A percentile compares a stretch with the other conserved stretches of the same genome.
phyloP scores from a whole-genome alignment of 805 yeast species.

The Ogataea minuta region DNA sequence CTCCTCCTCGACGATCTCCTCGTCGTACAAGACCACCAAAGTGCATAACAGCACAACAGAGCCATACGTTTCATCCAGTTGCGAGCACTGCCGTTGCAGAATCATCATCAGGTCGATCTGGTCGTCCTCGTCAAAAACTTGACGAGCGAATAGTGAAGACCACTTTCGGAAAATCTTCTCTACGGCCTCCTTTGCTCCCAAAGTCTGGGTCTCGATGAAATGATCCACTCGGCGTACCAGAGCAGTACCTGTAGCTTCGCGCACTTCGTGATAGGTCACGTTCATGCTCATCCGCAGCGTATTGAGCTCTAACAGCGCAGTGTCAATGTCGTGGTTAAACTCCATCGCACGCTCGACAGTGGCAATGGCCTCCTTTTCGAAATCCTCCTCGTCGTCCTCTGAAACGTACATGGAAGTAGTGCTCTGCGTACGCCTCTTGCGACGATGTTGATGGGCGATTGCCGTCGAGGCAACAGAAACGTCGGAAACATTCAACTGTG shows the following conservation, averaged over 20 bases:
- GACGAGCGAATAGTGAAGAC: conserved; percentile 79
- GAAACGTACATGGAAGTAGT: conserved; percentile 38
- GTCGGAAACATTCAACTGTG: conserved; percentile 47
- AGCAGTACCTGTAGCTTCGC: conserved; percentile 76
- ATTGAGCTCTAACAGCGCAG: conserved; percentile 88
- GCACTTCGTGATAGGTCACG: conserved; percentile 89
- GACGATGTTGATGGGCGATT: conserved; percentile 31
- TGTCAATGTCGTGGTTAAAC: conserved; percentile 88
- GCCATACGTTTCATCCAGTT: conserved; percentile 45
- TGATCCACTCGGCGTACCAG: conserved; percentile 67
- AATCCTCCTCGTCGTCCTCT: conserved; percentile 57
- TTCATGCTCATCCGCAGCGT: conserved; percentile 97
- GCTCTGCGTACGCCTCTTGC: conserved; percentile 39
- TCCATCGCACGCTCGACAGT: conserved; percentile 90
- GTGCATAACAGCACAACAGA: conserved; percentile 51
- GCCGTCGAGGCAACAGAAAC: conserved; percentile 52
- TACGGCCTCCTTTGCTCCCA: conserved; percentile 73
- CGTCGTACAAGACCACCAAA: conserved; percentile 67
- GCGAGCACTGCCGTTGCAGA: conserved; percentile 45
- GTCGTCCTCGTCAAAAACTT: conserved; percentile 78
- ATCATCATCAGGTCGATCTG: conserved; percentile 65
- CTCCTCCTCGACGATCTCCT: conserved; percentile 81
- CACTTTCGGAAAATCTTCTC: conserved; percentile 74
- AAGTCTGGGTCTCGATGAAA: conserved; percentile 72
- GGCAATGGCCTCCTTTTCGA: conserved; percentile 86